phyloP scores from a whole-genome alignment of 257 asterid genomes.

The Solanum chmielewskii region DNA sequence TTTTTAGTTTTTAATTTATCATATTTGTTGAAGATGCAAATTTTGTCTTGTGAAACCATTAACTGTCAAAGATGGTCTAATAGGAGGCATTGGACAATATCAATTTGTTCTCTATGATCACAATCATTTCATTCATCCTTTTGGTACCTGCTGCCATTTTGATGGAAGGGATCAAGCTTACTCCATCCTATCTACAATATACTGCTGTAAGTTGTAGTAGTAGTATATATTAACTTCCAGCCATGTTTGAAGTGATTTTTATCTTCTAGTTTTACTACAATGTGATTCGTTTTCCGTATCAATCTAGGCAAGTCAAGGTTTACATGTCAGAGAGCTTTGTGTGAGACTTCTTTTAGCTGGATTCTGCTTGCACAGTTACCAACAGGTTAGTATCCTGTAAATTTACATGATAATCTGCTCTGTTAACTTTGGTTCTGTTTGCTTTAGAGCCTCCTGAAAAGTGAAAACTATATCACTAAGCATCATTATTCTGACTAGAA shows the following conservation, averaged over 20 bases:
- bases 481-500: background rate
- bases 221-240: background rate
- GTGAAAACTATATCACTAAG: background rate
- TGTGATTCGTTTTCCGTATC: background rate
- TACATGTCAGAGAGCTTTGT: conserved; percentile 46
- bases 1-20: background rate
- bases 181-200: conserved; percentile 52
- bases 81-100: conserved; percentile 78
- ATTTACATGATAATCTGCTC: background rate
- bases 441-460: background rate
- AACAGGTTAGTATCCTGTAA: conserved; percentile 38
- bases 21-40: background rate
- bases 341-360: conserved; percentile 54
- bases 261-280: background rate
- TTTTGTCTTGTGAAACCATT: background rate
- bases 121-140: conserved; percentile 61
- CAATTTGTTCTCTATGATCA: conserved; percentile 67
- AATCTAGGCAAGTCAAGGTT: conserved; percentile 62
- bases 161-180: conserved; percentile 64
- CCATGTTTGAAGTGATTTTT: background rate
- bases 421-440: background rate
- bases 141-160: conserved; percentile 49
- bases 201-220: conserved; percentile 84
- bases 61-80: background rate
- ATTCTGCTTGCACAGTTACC: conserved; percentile 77